Evolutionary conservation across 768 basidiomycete genomes (phyloP).

Genomic region (Boletus rex-veris): DNA sequence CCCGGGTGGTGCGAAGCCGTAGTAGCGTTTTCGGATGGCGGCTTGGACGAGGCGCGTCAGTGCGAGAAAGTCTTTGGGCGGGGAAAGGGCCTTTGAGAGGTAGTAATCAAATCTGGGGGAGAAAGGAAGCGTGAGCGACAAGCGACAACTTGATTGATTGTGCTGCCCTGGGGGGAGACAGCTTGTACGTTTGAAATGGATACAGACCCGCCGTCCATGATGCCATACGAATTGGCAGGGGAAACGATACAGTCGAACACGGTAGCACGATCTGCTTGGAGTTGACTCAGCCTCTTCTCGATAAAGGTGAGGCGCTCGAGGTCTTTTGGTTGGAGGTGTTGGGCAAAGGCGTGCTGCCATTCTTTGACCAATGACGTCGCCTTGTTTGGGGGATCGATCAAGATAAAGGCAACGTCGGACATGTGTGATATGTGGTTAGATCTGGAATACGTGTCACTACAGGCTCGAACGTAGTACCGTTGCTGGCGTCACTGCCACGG

Average conservation of each 20-base stretch:
- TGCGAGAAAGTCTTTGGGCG: neutral
- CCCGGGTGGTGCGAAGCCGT: conserved; percentile 6
- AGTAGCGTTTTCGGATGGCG: conserved; percentile 2
- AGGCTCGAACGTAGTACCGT: no score
- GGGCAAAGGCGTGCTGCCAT: neutral
- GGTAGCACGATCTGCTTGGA: neutral
- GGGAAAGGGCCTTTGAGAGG: conserved; percentile 1
- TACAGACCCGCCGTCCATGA: conserved; percentile 10
- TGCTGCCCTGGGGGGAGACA: no score
- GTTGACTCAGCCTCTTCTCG: neutral
- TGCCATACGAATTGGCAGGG: conserved; percentile 5
- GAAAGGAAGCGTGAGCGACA: neutral
- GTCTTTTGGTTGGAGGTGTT: conserved; percentile 1
- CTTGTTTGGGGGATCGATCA: neutral
- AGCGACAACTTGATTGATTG: no score
- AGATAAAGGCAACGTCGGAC: neutral
- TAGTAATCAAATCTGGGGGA: neutral
- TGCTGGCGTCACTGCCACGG: no score
- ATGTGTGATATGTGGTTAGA: neutral
- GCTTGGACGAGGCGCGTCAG: conserved; percentile 3
- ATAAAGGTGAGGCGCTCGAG: conserved; percentile 4
- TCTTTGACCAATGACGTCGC: neutral
- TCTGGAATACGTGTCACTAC: no score
- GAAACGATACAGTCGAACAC: conserved; percentile 9
- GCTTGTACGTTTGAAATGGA: no score